Base-by-base conservation (phyloP, 1,284 basidiomycete genomes). In the Agaricales sp. region DNA sequence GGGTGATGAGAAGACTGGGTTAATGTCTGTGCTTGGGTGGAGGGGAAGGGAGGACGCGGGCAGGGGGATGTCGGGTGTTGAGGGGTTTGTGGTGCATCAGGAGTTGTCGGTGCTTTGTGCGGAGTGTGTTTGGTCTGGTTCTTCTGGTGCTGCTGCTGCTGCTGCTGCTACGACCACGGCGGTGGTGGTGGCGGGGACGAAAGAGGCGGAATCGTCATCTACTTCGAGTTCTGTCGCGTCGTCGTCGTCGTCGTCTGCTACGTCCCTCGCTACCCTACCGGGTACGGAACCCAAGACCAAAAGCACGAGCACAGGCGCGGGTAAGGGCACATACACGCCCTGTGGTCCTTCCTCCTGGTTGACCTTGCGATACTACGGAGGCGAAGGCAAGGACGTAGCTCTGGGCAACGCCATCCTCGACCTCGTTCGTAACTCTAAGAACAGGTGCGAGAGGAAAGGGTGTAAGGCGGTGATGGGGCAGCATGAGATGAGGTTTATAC, bases 81-180 rank as follows among this genome's bases (percentile, higher is more conserved):
- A 57, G 3, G 78, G 79, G 4, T 84, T 86, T 53, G 65, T 79
- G 23, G 62, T 73, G 23, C 79, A 82, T 30, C 82, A 86, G 57
- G 69, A 67, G 21, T 62, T 85, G 14, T 74, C 74, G 2, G 65
- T 78, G 11, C 60, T 84, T n/a, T 71, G 73, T 48, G 71, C 73
- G n/a, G 63, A 67, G 30, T 68, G 75, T 54, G 63, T 76, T 3
- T 68, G 66, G 2, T 49, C 56, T 2, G 50, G 56, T 43, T 35
- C 54, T 48, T 38, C 53, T 26, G 38, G 52, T 47, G 22, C 49
- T 43, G 4, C 54, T 21, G 25, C 52, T 13, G 52, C 52, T 47
- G 22, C 49, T 45, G 4, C 54, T 23, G 25, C 51, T 14, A 52
- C 50, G 11, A 24, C 52, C 26, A 22, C 49, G 4, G 18, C 24